These are phyloP conservation scores for Coemansia sp. DNA, from an alignment of 192 early-diverging fungal genomes.

Conservation along the genomic window DNA sequence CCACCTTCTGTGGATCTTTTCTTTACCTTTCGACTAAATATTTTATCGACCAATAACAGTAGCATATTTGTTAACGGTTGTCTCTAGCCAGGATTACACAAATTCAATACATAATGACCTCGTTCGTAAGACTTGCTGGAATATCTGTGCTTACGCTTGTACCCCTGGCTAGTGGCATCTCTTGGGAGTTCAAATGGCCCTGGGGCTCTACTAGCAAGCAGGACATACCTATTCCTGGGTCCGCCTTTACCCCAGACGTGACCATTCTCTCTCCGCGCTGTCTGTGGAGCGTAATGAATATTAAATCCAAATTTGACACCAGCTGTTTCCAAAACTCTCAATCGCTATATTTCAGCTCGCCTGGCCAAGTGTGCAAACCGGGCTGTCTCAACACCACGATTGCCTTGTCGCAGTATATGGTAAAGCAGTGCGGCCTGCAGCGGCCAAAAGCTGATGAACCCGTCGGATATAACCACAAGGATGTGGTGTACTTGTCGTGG, in stretches of 20 bases:
- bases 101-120: neutral
- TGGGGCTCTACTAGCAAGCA: constrained; percentile 21
- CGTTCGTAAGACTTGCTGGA: neutral
- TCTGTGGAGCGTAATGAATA: constrained; percentile 14
- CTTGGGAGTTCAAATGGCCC: constrained; percentile 27
- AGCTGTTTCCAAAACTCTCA: constrained; percentile 23
- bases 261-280: constrained; percentile 19
- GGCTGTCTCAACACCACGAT: constrained; percentile 35
- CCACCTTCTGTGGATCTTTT: too few relatives aligned
- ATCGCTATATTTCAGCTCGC: constrained; percentile 37
- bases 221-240: constrained; percentile 23
- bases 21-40: too few relatives aligned
- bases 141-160: neutral
- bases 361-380: constrained; percentile 29
- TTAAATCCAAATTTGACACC: constrained; percentile 21
- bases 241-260: constrained; percentile 29
- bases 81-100: too few relatives aligned
- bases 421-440: constrained; percentile 21
- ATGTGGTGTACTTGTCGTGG: constrained; percentile 44
- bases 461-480: constrained; percentile 40
- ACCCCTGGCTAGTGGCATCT: neutral
- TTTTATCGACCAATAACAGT: too few relatives aligned
- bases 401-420: constrained; percentile 26
- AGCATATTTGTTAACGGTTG: too few relatives aligned
- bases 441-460: constrained; percentile 9